Evolutionary conservation across 106 monocot species (phyloP).

Genomic region (Iris macrosiphon): DNA sequence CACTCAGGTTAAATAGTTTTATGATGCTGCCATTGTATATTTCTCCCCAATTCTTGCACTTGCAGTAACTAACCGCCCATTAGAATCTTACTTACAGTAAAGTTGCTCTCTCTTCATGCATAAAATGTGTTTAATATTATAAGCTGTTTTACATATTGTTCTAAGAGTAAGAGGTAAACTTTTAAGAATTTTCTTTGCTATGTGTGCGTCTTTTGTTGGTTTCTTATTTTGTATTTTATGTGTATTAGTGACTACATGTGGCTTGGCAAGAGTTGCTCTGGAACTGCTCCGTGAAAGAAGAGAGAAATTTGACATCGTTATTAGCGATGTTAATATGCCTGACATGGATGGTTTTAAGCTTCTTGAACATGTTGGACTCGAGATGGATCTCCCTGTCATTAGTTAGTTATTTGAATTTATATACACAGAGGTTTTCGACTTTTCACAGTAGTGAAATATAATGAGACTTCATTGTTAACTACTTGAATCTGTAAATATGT

Average conservation of each 20-base stretch:
- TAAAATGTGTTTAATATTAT: no score
- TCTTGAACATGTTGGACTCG: constrained; percentile 81
- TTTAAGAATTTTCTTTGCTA: no score
- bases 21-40: no score
- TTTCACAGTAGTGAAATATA: background rate
- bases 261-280: constrained; percentile 71
- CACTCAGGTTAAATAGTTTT: no score
- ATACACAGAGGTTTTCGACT: background rate
- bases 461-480: background rate
- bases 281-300: constrained; percentile 73
- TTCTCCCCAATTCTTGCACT: no score
- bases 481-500: constrained; percentile 6
- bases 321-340: constrained; percentile 96
- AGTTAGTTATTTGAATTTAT: constrained; percentile 66
- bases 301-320: constrained; percentile 89
- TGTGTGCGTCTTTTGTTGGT: no score
- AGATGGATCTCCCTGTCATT: constrained; percentile 95
- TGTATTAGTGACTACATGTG: constrained; percentile 91
- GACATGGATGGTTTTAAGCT: constrained; percentile 97
- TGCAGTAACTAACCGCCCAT: no score
- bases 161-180: no score
- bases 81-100: no score
- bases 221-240: no score
- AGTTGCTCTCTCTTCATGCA: no score
- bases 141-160: no score